Evolutionary conservation across 2,329 filamentous ascomycete genomes (phyloP).

Genomic region (Aspergillus hiratsukae): DNA sequence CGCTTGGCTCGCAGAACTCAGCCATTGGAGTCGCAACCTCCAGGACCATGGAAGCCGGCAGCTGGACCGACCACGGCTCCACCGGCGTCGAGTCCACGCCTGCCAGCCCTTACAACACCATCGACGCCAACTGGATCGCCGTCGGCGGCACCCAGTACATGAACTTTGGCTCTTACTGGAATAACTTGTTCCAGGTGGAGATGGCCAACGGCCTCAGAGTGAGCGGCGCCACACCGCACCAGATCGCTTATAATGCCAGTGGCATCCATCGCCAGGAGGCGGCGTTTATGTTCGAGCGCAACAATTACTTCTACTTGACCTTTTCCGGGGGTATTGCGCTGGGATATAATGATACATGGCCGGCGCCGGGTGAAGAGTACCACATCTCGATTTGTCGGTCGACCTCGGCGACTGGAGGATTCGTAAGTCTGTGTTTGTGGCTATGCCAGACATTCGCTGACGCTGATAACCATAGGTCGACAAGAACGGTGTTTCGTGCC

Average conservation of each 20-base stretch:
- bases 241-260: conserved; percentile 52
- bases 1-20: conserved; percentile 57
- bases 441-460: neutral
- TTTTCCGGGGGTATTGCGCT: conserved; percentile 58
- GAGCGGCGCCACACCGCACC: conserved; percentile 32
- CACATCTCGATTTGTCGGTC: conserved; percentile 61
- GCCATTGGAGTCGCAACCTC: conserved; percentile 58
- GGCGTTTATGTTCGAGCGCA: conserved; percentile 52
- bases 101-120: conserved; percentile 52
- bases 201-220: conserved; percentile 36
- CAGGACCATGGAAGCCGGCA: conserved; percentile 35
- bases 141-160: conserved; percentile 44
- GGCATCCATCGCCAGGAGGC: conserved; percentile 56
- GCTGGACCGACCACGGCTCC: conserved; percentile 35
- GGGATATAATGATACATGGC: conserved; percentile 49
- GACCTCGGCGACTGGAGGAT: conserved; percentile 48
- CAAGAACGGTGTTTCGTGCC: conserved; percentile 50
- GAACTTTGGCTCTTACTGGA: conserved; percentile 69
- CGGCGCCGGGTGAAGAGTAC: conserved; percentile 58
- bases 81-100: conserved; percentile 34
- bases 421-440: conserved; percentile 35
- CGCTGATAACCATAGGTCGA: conserved; percentile 40
- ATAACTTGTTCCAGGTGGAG: conserved; percentile 57
- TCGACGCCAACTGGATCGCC: conserved; percentile 55
- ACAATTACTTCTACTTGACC: conserved; percentile 60